These are phyloP conservation scores for Mucor plumbeus DNA, from an alignment of 371 early-diverging fungal genomes.

Conservation along the genomic window DNA sequence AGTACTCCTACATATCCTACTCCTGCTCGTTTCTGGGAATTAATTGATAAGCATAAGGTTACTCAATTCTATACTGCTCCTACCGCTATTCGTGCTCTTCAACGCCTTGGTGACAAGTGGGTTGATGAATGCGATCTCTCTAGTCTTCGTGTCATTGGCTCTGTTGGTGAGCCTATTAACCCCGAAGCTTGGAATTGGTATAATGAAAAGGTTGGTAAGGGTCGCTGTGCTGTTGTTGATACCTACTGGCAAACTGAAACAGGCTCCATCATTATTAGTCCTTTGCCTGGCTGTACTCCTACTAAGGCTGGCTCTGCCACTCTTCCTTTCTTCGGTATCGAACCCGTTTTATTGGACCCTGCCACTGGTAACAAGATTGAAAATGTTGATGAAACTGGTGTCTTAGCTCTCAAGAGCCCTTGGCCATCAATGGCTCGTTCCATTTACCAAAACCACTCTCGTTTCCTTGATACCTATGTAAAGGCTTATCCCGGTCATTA, in stretches of 20 bases:
- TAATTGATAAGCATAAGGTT: conserved; percentile 85
- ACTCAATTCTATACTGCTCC: conserved; percentile 99
- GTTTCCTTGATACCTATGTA: conserved; percentile 91
- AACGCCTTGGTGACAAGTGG: conserved; percentile 82
- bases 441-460: conserved; percentile 86
- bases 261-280: conserved; percentile 91
- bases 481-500: conserved; percentile 86
- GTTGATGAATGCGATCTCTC: conserved; percentile 75
- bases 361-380: conserved; percentile 71
- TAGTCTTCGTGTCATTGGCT: conserved; percentile 87
- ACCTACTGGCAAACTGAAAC: conserved; percentile 98
- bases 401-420: conserved; percentile 80
- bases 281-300: conserved; percentile 83
- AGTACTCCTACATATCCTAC: conserved; percentile 85
- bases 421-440: conserved; percentile 97
- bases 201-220: conserved; percentile 83
- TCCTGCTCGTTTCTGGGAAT: conserved; percentile 80
- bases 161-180: conserved; percentile 98
- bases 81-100: conserved; percentile 94
- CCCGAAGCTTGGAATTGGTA: conserved; percentile 98
- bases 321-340: conserved; percentile 95
- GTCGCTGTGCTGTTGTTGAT: conserved; percentile 89
- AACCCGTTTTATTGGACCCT: conserved; percentile 83
- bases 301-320: conserved; percentile 96
- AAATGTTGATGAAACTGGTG: conserved; percentile 83